These are phyloP conservation scores for Blastomyces emzantsi DNA, from an alignment of 2,329 filamentous ascomycete species.

Conservation along the genomic window DNA sequence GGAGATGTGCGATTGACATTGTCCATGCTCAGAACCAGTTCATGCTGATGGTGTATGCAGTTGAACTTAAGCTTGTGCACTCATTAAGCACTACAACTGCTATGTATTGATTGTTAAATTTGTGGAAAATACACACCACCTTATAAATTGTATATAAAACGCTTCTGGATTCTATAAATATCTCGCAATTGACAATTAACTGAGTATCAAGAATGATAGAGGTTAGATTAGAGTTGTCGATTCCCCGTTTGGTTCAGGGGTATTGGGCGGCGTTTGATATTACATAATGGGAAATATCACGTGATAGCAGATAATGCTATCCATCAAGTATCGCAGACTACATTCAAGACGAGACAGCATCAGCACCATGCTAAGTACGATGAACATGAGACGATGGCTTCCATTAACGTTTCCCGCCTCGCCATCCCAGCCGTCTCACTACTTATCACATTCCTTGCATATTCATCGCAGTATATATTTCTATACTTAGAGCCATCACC, in stretches of 20 bases:
- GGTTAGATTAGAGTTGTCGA: constrained; percentile 3
- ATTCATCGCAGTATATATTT: constrained; percentile 53
- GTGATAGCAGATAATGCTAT: neutral
- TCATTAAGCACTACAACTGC: neutral
- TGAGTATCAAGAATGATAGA: neutral
- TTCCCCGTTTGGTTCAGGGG: neutral
- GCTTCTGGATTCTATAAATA: neutral
- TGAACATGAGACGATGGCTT: constrained; percentile 16
- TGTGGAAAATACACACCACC: neutral
- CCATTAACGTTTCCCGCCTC: constrained; percentile 32
- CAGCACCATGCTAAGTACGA: neutral
- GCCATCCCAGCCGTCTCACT: constrained; percentile 46
- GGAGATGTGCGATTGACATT: constrained; percentile 41
- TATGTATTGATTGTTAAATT: neutral
- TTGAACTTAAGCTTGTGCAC: neutral
- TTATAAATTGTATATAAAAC: neutral
- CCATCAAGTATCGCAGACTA: no score
- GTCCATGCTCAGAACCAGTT: neutral
- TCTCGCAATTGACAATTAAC: neutral
- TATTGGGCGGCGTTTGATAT: neutral
- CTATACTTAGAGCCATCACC: constrained; percentile 45
- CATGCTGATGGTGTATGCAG: neutral
- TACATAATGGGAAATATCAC: neutral
- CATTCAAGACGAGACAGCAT: neutral
- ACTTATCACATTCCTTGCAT: constrained; percentile 52